These are phyloP conservation scores for Sporothrix mexicana DNA, from an alignment of 2,329 filamentous ascomycete species.

Conservation along the genomic window DNA sequence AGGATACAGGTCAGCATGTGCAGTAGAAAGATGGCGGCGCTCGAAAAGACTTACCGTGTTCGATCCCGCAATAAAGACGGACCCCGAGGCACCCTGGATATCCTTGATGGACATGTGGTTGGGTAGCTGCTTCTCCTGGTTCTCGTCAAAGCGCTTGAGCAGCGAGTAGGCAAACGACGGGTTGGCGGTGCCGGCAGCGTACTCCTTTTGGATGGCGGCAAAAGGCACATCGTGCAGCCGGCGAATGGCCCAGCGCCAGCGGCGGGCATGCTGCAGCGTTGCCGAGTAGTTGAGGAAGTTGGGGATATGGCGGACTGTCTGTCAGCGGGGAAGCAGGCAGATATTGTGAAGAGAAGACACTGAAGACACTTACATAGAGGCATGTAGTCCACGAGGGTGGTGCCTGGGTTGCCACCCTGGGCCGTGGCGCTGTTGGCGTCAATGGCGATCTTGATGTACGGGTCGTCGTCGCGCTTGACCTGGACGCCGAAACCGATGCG, in stretches of 20 bases:
- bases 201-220: slow-evolving; percentile 41
- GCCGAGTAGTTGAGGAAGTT: slow-evolving; percentile 33
- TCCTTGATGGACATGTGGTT: slow-evolving; percentile 50
- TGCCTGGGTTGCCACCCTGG: slow-evolving; percentile 44
- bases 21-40: not conserved
- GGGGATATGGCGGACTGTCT: slow-evolving; percentile 49
- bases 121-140: slow-evolving; percentile 40
- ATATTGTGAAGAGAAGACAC: no score
- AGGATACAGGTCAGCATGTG: not conserved
- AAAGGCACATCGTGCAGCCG: slow-evolving; percentile 54
- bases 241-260: slow-evolving; percentile 45
- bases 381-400: slow-evolving; percentile 55
- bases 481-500: slow-evolving; percentile 52
- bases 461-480: slow-evolving; percentile 47
- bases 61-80: slow-evolving; percentile 55
- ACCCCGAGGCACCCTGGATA: slow-evolving; percentile 56
- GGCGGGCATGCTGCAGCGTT: slow-evolving; percentile 41
- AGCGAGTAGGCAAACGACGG: slow-evolving; percentile 45
- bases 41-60: slow-evolving; percentile 43
- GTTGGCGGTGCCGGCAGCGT: slow-evolving; percentile 44
- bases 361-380: slow-evolving; percentile 40
- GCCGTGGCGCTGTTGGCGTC: slow-evolving; percentile 39
- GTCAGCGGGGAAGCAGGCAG: not conserved
- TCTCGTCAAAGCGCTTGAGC: slow-evolving; percentile 42
- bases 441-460: slow-evolving; percentile 48